These are phyloP conservation scores for Podaxis pistillaris DNA, from an alignment of 768 basidiomycete species.

Conservation along the genomic window DNA sequence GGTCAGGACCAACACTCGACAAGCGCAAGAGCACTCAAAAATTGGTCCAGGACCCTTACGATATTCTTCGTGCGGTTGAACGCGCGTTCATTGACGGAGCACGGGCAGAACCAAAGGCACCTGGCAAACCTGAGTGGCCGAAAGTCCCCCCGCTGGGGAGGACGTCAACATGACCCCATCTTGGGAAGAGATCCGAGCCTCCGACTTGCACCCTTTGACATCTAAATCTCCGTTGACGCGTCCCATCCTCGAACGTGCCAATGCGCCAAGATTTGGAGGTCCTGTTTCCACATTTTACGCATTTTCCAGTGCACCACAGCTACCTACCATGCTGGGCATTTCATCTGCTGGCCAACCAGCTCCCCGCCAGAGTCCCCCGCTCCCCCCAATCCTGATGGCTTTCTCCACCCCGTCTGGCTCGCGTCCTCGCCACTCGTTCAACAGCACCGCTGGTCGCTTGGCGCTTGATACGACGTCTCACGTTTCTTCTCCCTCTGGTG, in stretches of 20 bases:
- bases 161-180: constrained; percentile 47
- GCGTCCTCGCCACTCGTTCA: constrained; percentile 22
- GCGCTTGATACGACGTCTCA: constrained; percentile 20
- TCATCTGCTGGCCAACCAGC: not conserved
- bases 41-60: constrained; percentile 70
- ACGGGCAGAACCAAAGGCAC: constrained; percentile 31
- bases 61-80: constrained; percentile 60
- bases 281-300: constrained; percentile 22
- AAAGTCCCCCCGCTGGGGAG: constrained; percentile 10
- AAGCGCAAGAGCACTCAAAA: constrained; percentile 54
- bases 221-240: constrained; percentile 23
- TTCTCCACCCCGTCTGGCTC: constrained; percentile 13
- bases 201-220: constrained; percentile 24
- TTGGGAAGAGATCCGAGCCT: constrained; percentile 57
- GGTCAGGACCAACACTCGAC: constrained; percentile 32
- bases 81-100: constrained; percentile 61
- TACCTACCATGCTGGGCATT: not conserved
- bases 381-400: not conserved
- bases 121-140: constrained; percentile 1
- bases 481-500: constrained; percentile 27
- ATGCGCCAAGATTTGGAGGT: constrained; percentile 36
- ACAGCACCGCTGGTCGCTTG: constrained; percentile 27
- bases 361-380: constrained; percentile 28
- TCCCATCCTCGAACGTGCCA: constrained; percentile 28
- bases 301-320: constrained; percentile 13